Conservation (phyloP, 129 eudicot species). For the Centaurea solstitialis region DNA sequence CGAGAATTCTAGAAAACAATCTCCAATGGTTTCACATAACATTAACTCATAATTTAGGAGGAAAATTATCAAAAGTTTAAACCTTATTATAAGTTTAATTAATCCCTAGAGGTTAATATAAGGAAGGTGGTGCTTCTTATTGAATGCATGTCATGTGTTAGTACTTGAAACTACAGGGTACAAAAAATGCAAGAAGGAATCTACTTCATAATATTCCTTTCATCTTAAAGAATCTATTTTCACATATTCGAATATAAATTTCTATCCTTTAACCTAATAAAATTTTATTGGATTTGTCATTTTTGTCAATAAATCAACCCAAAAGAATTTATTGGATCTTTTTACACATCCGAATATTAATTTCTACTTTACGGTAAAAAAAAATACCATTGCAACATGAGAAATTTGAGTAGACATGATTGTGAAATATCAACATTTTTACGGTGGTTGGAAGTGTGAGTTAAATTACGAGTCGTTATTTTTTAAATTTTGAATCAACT, state of each 20-base stretch:
- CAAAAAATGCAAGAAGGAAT: conserved; percentile 23
- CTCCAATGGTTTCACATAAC: too few species aligned
- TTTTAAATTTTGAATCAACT: not conserved
- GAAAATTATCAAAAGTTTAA: too few species aligned
- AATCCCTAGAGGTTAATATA: not conserved
- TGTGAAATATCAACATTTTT: not conserved
- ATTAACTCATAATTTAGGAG: too few species aligned
- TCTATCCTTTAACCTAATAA: too few species aligned
- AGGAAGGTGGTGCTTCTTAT: not conserved
- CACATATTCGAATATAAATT: conserved; percentile 33
- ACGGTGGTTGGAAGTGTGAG: not conserved
- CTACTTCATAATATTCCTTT: conserved; percentile 32
- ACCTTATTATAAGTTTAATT: too few species aligned
- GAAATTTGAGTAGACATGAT: not conserved
- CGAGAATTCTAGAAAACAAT: too few species aligned
- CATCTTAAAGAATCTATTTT: conserved; percentile 8
- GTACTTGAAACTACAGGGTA: conserved; percentile 16
- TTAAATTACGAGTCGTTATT: not conserved
- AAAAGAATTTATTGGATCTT: too few species aligned
- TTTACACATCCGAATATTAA: too few species aligned
- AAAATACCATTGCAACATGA: not conserved
- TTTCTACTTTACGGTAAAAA: not conserved
- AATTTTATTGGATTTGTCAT: not conserved
- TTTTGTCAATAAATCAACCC: not conserved
- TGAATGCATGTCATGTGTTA: conserved; percentile 20